phyloP scores from a whole-genome alignment of 1,284 basidiomycete species.

The Malassezia dermatis region DNA sequence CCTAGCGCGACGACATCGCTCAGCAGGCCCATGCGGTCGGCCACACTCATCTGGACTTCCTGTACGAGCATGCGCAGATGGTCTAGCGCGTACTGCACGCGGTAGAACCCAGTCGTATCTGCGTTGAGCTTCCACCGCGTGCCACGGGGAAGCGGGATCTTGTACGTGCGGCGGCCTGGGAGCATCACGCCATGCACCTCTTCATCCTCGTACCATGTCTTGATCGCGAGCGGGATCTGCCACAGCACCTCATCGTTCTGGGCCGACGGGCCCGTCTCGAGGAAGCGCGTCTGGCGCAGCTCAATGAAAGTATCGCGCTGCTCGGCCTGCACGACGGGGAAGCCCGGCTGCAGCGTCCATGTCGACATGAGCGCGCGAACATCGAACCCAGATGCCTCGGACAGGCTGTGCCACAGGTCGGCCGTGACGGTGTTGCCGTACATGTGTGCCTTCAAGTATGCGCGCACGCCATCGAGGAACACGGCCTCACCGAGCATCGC shows the following conservation, averaged over 20 bases:
- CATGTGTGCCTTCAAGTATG: conserved; percentile 72
- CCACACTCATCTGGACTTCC: conserved; percentile 63
- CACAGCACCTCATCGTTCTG: conserved; percentile 86
- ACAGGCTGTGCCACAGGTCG: conserved; percentile 83
- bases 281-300: conserved; percentile 76
- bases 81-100: conserved; percentile 75
- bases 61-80: conserved; percentile 65
- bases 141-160: conserved; percentile 59
- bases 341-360: conserved; percentile 72
- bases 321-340: conserved; percentile 74
- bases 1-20: conserved; percentile 70
- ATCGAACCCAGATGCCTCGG: conserved; percentile 64
- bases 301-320: conserved; percentile 55
- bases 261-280: conserved; percentile 62
- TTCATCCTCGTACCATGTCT: conserved; percentile 52
- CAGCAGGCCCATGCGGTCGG: conserved; percentile 77
- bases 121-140: conserved; percentile 70
- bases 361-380: conserved; percentile 73
- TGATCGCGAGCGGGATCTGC: conserved; percentile 62
- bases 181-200: conserved; percentile 50
- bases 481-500: conserved; percentile 65
- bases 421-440: conserved; percentile 73
- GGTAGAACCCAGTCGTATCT: conserved; percentile 77
- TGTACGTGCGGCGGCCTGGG: conserved; percentile 56
- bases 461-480: conserved; percentile 53